Evolutionary conservation across 2,329 filamentous ascomycete species (phyloP), one percentile per base, ranked within the genome.

Genomic region (Didymella lethalis): DNA sequence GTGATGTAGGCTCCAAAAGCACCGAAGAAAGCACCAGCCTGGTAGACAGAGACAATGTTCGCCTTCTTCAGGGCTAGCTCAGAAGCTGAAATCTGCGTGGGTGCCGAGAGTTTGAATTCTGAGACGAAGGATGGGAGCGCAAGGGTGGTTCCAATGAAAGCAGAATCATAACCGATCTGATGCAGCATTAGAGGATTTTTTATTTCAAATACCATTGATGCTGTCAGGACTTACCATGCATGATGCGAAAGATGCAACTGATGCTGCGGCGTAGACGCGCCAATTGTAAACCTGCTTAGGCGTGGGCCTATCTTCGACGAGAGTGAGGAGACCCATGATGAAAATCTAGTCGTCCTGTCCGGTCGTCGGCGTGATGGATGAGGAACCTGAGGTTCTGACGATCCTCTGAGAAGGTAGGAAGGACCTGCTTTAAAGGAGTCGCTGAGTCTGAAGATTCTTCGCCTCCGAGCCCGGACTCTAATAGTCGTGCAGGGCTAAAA

Each of bases 21-120:
- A 52, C 91, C 91, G 67, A 93, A 93, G 80, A 94, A 93, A 59
- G 90, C 90, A 57, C 90, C 90, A 12, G 90, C 91, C 77, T 94
- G 91, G 79, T 92, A 93, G 55, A 89, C 85, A 36, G 88, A 92
- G 54, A 93, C 90, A 63, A 93, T 92, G 75, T 93, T 93, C 68
- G 88, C 81, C 69, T 86, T 88, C 51, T 90, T 78, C 3, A 90
- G 76, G 25, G 86, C 83, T 28, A 87, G 78, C 16, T 84, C 70
- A 2, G 66, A 49, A 0, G 72, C 55, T 2, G 72, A 77, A 76
- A 88, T 84, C 4, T 76, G 68, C 4, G 74, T 78, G 6, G 56
- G 56, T 18, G 48, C 48, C 26, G 34, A 32, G 67, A 92, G 88
- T 16, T 79, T 67, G 75, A 93, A 94, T 72, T 93, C 90, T 0